Conservation (phyloP, 176 grass and related monocot genomes). For the Triticum dicoccoides region DNA sequence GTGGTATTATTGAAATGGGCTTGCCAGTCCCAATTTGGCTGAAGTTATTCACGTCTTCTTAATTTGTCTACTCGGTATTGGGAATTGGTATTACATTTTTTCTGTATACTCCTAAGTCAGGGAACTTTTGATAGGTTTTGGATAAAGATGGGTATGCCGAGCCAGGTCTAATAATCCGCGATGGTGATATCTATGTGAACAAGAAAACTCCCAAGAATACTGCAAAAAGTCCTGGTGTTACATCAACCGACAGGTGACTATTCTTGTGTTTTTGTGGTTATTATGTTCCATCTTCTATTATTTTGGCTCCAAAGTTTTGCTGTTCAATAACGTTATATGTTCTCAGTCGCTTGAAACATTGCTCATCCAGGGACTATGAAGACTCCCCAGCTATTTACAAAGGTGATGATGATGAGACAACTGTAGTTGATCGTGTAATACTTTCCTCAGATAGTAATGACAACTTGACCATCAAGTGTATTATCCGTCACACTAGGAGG, state of each 20-base stretch:
- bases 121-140: conserved; percentile 45
- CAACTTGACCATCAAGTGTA: conserved; percentile 49
- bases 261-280: background rate
- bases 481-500: background rate
- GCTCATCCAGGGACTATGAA: conserved; percentile 48
- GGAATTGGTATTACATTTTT: background rate
- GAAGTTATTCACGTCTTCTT: background rate
- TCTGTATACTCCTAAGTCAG: background rate
- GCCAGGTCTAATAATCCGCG: conserved; percentile 84
- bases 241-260: conserved; percentile 42
- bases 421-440: conserved; percentile 75
- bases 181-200: conserved; percentile 86
- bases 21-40: background rate
- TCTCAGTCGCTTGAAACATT: background rate
- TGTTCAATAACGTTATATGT: background rate
- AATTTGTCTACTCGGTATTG: background rate
- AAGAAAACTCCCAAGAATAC: conserved; percentile 42
- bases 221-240: background rate
- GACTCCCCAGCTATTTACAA: conserved; percentile 53
- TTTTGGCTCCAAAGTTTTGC: background rate
- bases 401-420: conserved; percentile 82
- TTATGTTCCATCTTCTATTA: conserved; percentile 16
- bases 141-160: conserved; percentile 78
- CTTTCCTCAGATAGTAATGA: conserved; percentile 75
- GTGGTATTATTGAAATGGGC: background rate